Conservation (phyloP, 108 stramenopile genomes). For the Poteriospumella lacustris region DNA sequence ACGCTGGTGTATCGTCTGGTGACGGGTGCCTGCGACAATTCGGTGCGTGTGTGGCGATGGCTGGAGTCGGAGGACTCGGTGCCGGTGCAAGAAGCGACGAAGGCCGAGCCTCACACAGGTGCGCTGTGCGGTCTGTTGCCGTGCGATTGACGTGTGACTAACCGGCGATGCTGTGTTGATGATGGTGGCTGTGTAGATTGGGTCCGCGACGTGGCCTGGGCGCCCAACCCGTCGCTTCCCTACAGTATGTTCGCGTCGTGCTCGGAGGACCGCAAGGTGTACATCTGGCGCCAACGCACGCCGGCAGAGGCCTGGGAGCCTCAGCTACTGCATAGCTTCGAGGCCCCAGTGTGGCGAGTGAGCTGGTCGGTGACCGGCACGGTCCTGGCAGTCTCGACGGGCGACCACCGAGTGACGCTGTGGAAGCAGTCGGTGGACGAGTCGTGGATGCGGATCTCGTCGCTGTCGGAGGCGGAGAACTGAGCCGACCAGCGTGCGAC, state of each 20-base stretch:
- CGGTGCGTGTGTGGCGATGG: slow-evolving; percentile 75
- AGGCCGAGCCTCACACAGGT: neutral
- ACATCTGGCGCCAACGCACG: slow-evolving; percentile 74
- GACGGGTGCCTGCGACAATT: slow-evolving; percentile 90
- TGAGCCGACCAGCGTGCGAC: no score
- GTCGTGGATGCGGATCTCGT: slow-evolving; percentile 49
- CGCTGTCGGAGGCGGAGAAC: no score
- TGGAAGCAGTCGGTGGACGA: slow-evolving; percentile 79
- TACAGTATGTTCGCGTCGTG: slow-evolving; percentile 80
- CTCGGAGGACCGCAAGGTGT: slow-evolving; percentile 70
- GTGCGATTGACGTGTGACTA: neutral
- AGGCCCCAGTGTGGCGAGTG: slow-evolving; percentile 92
- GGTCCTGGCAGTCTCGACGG: slow-evolving; percentile 90
- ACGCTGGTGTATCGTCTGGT: slow-evolving; percentile 63
- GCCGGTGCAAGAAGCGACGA: neutral
- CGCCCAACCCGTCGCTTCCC: slow-evolving; percentile 75
- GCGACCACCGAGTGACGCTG: slow-evolving; percentile 80
- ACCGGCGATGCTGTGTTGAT: neutral
- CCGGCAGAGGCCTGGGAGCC: slow-evolving; percentile 68
- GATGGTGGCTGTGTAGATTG: slow-evolving; percentile 52
- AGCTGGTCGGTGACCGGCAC: slow-evolving; percentile 95
- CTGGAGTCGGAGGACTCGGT: neutral
- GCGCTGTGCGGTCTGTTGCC: neutral
- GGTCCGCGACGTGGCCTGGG: slow-evolving; percentile 98
- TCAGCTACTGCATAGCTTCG: slow-evolving; percentile 67